phyloP scores from a whole-genome alignment of 2,329 filamentous ascomycete genomes.

The Talaromyces sp. region DNA sequence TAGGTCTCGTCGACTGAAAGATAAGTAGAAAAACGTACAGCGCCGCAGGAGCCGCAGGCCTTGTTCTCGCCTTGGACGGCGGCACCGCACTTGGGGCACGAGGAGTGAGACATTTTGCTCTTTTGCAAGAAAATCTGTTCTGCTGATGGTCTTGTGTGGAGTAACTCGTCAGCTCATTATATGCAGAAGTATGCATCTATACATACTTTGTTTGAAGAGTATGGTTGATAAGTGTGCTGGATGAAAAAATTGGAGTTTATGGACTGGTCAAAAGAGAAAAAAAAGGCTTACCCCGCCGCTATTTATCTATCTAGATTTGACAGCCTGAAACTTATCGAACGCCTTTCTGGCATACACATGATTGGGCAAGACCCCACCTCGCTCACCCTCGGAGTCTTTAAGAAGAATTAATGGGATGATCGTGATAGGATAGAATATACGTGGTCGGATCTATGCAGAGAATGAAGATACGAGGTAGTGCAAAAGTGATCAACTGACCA shows the following conservation, averaged over 20 bases:
- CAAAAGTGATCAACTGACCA: background rate
- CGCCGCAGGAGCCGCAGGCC: slow-evolving; percentile 29
- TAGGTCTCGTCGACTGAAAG: background rate
- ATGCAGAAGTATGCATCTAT: background rate
- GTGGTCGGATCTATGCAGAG: background rate
- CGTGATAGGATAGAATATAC: background rate
- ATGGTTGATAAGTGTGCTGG: background rate
- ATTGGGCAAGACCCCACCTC: slow-evolving; percentile 11
- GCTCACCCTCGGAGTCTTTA: background rate
- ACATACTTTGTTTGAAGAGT: background rate
- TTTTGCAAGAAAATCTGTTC: background rate
- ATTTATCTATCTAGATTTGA: slow-evolving; percentile 8
- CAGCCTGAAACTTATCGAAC: background rate
- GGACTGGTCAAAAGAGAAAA: too few relatives aligned
- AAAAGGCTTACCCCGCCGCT: slow-evolving; percentile 1
- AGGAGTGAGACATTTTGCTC: slow-evolving; percentile 19
- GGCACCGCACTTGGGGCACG: slow-evolving; percentile 29
- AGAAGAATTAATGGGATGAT: background rate
- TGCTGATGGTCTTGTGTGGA: background rate
- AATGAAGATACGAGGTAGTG: background rate
- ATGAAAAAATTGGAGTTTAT: background rate
- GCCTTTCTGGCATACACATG: background rate
- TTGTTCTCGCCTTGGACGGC: slow-evolving; percentile 27
- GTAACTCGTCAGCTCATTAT: background rate
- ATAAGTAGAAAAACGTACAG: slow-evolving; percentile 19